Evolutionary conservation across 768 basidiomycete species (phyloP).

Genomic region (Omphalotus guepiniiformis): DNA sequence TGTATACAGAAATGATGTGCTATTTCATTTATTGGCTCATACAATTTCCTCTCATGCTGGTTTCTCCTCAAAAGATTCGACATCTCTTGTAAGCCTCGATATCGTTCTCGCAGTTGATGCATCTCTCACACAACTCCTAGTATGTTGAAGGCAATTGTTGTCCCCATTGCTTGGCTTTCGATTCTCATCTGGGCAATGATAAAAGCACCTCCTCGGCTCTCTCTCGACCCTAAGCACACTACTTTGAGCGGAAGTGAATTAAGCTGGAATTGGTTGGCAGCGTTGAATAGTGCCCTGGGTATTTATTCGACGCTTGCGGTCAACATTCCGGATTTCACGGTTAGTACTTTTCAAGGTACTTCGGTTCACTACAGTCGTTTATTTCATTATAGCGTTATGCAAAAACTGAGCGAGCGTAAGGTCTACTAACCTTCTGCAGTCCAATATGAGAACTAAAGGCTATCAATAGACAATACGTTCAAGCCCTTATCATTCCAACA

Average conservation of each 20-base stretch:
- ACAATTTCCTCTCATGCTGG: slow-evolving; percentile 69
- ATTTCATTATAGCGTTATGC: slow-evolving; percentile 56
- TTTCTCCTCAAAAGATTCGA: slow-evolving; percentile 75
- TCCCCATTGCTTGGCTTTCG: slow-evolving; percentile 60
- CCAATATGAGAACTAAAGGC: neutral
- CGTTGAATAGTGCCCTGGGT: slow-evolving; percentile 74
- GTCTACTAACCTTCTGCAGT: neutral
- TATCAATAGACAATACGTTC: slow-evolving; percentile 61
- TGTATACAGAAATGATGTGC: slow-evolving; percentile 55
- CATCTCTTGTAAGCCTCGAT: slow-evolving; percentile 48
- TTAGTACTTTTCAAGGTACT: slow-evolving; percentile 1
- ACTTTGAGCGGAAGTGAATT: slow-evolving; percentile 48
- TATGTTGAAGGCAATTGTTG: slow-evolving; percentile 60
- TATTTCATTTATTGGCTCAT: slow-evolving; percentile 78
- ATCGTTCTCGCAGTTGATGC: neutral
- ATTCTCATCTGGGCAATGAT: slow-evolving; percentile 81
- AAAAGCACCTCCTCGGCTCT: slow-evolving; percentile 56
- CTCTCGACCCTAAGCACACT: slow-evolving; percentile 52
- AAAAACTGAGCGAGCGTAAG: slow-evolving; percentile 57
- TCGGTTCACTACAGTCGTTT: neutral
- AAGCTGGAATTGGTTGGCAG: slow-evolving; percentile 77
- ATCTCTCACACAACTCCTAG: neutral
- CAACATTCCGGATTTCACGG: slow-evolving; percentile 84
- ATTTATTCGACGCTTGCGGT: slow-evolving; percentile 69
- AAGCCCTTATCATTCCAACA: slow-evolving; percentile 70